phyloP scores from a whole-genome alignment of 352 stramenopile genomes.

The Globisporangium lucens region DNA sequence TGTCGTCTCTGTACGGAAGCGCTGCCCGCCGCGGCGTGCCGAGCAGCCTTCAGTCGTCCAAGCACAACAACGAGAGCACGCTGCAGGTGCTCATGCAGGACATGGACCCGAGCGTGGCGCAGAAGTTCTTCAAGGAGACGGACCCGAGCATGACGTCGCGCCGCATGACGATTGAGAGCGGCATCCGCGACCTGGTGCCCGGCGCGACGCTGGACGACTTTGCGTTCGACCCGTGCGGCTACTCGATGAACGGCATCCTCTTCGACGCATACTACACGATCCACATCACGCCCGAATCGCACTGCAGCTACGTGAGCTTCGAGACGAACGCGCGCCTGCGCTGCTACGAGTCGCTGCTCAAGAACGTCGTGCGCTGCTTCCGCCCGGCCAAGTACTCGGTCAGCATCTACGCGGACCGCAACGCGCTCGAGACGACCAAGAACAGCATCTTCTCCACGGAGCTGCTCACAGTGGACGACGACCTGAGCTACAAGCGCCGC shows the following conservation, averaged over 20 bases:
- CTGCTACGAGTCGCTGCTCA: slow-evolving; percentile 91
- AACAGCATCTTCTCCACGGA: slow-evolving; percentile 75
- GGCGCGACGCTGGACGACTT: slow-evolving; percentile 95
- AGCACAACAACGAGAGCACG: slow-evolving; percentile 55
- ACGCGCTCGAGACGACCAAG: slow-evolving; percentile 63
- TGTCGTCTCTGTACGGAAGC: not conserved
- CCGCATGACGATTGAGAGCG: slow-evolving; percentile 93
- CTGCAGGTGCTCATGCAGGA: slow-evolving; percentile 86
- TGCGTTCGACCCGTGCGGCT: slow-evolving; percentile 98
- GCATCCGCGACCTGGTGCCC: slow-evolving; percentile 94
- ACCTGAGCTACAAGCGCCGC: slow-evolving; percentile 78
- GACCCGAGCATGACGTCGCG: slow-evolving; percentile 66
- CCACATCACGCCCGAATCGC: slow-evolving; percentile 96
- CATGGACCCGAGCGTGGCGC: slow-evolving; percentile 74
- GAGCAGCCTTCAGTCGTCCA: not conserved
- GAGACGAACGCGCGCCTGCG: slow-evolving; percentile 95
- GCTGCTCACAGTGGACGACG: slow-evolving; percentile 66
- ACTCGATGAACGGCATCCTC: slow-evolving; percentile 99
- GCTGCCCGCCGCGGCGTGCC: not conserved
- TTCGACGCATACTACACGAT: slow-evolving; percentile 99
- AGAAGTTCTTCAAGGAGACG: slow-evolving; percentile 85
- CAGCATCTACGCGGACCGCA: slow-evolving; percentile 94
- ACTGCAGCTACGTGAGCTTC: slow-evolving; percentile 97
- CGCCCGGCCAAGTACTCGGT: slow-evolving; percentile 96
- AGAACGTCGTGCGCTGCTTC: slow-evolving; percentile 98